Evolutionary conservation across 2,329 filamentous ascomycete species (phyloP).

Genomic region (Microsporum ferrugineum): DNA sequence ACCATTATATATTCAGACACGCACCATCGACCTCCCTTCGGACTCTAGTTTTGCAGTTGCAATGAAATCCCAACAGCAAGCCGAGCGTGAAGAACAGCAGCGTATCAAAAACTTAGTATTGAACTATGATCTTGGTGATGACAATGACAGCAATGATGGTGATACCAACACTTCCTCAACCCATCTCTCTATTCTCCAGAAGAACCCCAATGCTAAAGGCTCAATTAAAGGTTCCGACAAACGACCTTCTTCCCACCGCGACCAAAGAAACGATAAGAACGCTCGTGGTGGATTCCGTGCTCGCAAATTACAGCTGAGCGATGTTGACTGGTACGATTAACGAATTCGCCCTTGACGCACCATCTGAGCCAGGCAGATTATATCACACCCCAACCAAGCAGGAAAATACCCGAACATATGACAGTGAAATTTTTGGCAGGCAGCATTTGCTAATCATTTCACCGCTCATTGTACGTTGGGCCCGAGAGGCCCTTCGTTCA

Average conservation of each 20-base stretch:
- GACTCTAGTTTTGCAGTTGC: conserved; percentile 92
- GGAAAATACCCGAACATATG: background rate
- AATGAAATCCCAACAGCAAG: conserved; percentile 91
- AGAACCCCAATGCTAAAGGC: conserved; percentile 26
- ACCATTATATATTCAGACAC: conserved; percentile 49
- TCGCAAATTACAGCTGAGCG: conserved; percentile 84
- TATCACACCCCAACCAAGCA: background rate
- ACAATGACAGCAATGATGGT: conserved; percentile 69
- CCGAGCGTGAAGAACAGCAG: conserved; percentile 90
- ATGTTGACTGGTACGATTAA: conserved; percentile 78
- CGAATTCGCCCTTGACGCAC: background rate
- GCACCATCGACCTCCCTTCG: conserved; percentile 71
- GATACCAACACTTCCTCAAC: conserved; percentile 33
- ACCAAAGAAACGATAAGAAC: conserved; percentile 41
- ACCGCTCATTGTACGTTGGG: background rate
- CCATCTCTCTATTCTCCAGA: conserved; percentile 16
- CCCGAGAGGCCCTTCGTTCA: background rate
- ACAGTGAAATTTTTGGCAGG: background rate
- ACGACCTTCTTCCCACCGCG: conserved; percentile 31
- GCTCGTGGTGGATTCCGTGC: conserved; percentile 65
- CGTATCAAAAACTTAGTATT: conserved; percentile 96
- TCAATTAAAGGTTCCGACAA: conserved; percentile 31
- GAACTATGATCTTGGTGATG: conserved; percentile 85
- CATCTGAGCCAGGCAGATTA: background rate
- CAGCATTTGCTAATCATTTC: background rate